A percentile compares a stretch with the other conserved stretches of the same genome.
phyloP scores from a whole-genome alignment of 352 stramenopile species.

The Globisporangium mamillatum region DNA sequence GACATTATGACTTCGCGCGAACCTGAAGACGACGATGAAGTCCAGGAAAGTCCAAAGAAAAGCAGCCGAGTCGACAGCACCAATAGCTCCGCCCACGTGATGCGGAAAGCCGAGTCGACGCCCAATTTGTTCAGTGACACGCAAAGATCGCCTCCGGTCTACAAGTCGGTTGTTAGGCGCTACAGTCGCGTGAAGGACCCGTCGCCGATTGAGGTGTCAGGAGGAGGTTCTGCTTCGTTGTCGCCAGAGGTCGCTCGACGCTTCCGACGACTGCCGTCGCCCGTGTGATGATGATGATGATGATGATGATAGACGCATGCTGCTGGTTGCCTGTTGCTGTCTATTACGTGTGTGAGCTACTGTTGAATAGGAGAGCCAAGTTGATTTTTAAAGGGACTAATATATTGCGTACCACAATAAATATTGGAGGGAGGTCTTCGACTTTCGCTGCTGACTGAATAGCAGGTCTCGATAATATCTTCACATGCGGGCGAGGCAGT shows the following conservation, averaged over 20 bases:
- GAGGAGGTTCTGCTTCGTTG: background rate
- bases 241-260: background rate
- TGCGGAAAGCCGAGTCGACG: conserved; percentile 3
- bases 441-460: background rate
- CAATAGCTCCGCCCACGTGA: background rate
- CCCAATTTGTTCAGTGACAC: conserved; percentile 13
- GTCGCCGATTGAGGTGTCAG: conserved; percentile 3
- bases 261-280: conserved; percentile 10
- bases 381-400: conserved; percentile 4
- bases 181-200: conserved; percentile 7
- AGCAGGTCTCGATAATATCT: background rate
- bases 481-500: background rate
- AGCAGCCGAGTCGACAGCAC: background rate
- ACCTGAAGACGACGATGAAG: conserved; percentile 17
- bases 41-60: conserved; percentile 7
- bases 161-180: background rate
- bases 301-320: background rate
- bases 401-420: conserved; percentile 11
- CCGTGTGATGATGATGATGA: conserved; percentile 6
- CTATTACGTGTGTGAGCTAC: conserved; percentile 2
- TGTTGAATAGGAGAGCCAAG: background rate
- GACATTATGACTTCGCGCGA: conserved; percentile 11
- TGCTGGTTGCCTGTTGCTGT: background rate
- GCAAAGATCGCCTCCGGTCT: background rate
- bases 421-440: background rate